A percentile compares a stretch with the other conserved stretches of the same genome.
Evolutionary conservation across 2,329 filamentous ascomycete genomes (phyloP).

Genomic region (Aureobasidium sp.): DNA sequence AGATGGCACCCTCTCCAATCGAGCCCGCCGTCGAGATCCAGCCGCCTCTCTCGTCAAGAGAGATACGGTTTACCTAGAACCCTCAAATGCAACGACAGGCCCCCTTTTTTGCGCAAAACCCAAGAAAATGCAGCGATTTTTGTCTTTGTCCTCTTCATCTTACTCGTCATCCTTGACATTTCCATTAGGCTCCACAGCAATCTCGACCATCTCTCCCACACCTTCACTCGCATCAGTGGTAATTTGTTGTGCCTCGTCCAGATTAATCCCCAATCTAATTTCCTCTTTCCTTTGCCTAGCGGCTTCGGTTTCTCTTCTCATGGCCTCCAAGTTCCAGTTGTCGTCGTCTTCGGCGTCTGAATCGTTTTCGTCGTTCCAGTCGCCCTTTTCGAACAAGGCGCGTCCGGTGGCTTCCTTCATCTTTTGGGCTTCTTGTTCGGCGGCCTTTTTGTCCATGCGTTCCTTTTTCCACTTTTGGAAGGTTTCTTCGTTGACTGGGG

Average conservation of each 20-base stretch:
- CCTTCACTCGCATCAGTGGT: conserved; percentile 11
- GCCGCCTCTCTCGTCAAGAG: background rate
- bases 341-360: conserved; percentile 56
- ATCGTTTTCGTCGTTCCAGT: conserved; percentile 66
- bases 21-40: background rate
- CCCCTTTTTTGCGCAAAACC: background rate
- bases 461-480: conserved; percentile 98
- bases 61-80: background rate
- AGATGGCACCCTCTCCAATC: too few relatives aligned
- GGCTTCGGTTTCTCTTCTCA: conserved; percentile 78
- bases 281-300: conserved; percentile 68
- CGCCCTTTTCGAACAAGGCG: conserved; percentile 92
- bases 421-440: conserved; percentile 80
- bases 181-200: conserved; percentile 11
- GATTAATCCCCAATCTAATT: conserved; percentile 45
- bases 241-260: conserved; percentile 1
- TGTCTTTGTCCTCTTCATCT: background rate
- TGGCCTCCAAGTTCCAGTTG: conserved; percentile 72
- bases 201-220: conserved; percentile 13
- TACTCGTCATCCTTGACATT: conserved; percentile 12
- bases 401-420: conserved; percentile 94
- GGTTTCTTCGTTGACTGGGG: conserved; percentile 83
- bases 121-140: background rate
- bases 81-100: too few relatives aligned
- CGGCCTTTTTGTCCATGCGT: conserved; percentile 87